phyloP scores from a whole-genome alignment of 108 stramenopile genomes.

The Skeletonema menzelii region DNA sequence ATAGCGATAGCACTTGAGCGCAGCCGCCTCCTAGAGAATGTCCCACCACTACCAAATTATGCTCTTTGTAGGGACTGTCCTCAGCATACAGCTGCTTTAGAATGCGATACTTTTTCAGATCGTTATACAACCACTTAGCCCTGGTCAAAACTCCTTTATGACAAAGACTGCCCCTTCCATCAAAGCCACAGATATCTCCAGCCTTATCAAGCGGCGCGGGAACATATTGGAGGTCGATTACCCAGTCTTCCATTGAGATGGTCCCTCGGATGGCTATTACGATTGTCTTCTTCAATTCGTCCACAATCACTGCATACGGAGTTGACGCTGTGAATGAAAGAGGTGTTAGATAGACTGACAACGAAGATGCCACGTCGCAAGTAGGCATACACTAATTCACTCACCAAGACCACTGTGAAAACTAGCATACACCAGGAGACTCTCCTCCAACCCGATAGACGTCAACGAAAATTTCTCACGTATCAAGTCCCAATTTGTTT shows the following conservation, averaged over 20 bases:
- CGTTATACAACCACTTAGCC: constrained; percentile 59
- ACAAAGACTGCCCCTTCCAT: constrained; percentile 49
- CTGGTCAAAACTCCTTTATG: constrained; percentile 52
- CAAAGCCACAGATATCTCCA: constrained; percentile 54
- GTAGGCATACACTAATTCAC: neutral
- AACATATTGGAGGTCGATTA: constrained; percentile 65
- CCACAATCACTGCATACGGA: constrained; percentile 40
- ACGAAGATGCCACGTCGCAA: neutral
- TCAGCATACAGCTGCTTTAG: constrained; percentile 23
- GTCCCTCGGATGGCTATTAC: constrained; percentile 46
- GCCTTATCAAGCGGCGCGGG: constrained; percentile 47
- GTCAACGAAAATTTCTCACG: constrained; percentile 11
- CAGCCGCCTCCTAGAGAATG: constrained; percentile 74
- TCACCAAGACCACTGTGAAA: constrained; percentile 32
- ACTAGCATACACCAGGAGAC: constrained; percentile 28
- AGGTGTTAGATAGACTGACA: neutral
- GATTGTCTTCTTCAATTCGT: constrained; percentile 30
- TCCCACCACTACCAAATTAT: constrained; percentile 47
- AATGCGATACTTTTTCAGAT: constrained; percentile 40
- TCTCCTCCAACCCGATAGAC: constrained; percentile 21
- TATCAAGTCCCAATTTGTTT: neutral
- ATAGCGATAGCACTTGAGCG: constrained; percentile 58
- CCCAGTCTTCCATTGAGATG: constrained; percentile 51
- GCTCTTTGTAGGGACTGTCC: constrained; percentile 23
- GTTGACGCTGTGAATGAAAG: constrained; percentile 6